Evolutionary conservation across 306 rosid species (phyloP), one percentile per base, ranked within the genome.

Genomic region (Lupinus albus): DNA sequence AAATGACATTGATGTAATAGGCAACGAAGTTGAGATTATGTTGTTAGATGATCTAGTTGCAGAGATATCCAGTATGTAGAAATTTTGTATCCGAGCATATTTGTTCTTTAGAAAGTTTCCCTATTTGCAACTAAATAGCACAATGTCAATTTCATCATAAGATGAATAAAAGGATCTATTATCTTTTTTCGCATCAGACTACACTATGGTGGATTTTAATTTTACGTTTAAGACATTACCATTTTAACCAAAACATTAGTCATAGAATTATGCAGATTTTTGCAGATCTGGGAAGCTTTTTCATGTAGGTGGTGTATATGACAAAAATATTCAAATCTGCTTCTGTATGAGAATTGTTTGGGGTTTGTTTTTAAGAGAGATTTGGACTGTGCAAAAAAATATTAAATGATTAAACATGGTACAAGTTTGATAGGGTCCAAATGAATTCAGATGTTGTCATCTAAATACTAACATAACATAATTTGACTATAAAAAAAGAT

Each of bases 31-130:
- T 47, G 97, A 86, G 88, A 72, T 58, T 44, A 42, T 70, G 71
- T 7, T 94, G 70, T 76, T 82, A 58, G 90, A 90, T 72, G 97
- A 88, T 46, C 74, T 94, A 55, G 82, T 93, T 38, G 84, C 80
- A 49, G 96, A 88, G 80, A 80, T 79, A 68, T 81, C 70, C 4
- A 75, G 74, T 38, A 59, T 68, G 70, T 83, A 71, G 83, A 76
- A 79, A 63, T 72, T 73, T 68, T 77, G 83, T 65, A 41, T 72
- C 79, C 8, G 69, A 55, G 46, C 45, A 12, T 66, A 73, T 58
- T 71, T 32, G 61, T 46, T 71, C 65, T 64, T 25, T 52, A 69
- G 71, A 70, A 67, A 66, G 65, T 62, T 65, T 38, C 49, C 65
- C 53, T 42, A 47, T 49, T 56, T 73, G 91, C 81, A 85, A 76